phyloP scores from a whole-genome alignment of 2,329 filamentous ascomycete genomes.

The Pseudogymnoascus sp. region DNA sequence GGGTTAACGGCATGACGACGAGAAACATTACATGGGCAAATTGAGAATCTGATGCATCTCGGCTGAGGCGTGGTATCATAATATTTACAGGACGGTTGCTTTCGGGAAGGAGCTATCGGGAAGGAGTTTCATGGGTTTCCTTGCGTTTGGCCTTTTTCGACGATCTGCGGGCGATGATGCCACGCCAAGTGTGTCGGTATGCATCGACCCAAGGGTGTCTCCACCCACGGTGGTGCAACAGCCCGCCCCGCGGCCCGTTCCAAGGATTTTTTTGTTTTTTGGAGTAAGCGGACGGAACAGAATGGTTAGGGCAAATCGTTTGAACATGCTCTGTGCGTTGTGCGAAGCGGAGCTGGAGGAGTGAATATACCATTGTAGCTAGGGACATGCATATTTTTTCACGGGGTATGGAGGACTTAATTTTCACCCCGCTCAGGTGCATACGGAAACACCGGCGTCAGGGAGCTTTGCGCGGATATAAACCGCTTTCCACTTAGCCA shows the following conservation, averaged over 20 bases:
- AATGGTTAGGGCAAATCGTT: background rate
- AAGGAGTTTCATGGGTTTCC: background rate
- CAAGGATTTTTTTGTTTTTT: background rate
- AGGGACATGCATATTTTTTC: background rate
- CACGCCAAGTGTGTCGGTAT: slow-evolving; percentile 2
- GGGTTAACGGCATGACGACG: background rate
- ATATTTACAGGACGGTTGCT: slow-evolving; percentile 1
- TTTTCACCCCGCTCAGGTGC: background rate
- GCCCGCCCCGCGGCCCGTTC: slow-evolving; percentile 6
- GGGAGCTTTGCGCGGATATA: background rate
- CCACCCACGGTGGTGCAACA: background rate
- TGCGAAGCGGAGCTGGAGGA: background rate
- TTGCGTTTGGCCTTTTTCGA: background rate
- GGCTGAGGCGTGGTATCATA: background rate
- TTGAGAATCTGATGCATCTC: background rate
- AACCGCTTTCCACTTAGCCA: background rate
- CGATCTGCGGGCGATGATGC: background rate
- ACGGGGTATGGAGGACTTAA: background rate
- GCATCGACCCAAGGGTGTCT: background rate
- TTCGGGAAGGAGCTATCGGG: background rate
- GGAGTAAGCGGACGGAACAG: background rate
- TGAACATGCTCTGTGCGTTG: background rate
- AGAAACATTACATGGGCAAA: background rate
- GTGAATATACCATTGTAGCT: background rate
- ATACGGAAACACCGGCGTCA: background rate